A percentile compares a stretch with the other conserved stretches of the same genome.
Conservation (phyloP, 2,329 filamentous ascomycete genomes). For the Fusarium sarcochroum region DNA sequence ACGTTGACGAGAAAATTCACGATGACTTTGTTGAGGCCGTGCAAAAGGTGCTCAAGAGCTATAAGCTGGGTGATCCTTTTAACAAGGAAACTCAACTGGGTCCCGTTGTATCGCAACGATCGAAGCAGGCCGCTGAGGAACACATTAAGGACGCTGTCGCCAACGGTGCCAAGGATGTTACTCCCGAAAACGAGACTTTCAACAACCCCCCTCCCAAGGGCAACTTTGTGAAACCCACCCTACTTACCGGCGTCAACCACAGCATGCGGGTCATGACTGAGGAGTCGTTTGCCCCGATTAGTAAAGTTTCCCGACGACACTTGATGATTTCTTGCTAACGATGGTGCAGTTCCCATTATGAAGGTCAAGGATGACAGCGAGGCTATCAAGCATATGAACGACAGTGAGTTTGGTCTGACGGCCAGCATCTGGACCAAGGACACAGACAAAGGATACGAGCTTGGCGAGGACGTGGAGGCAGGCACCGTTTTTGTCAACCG, state of each 20-base stretch:
- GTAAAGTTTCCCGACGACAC: slow-evolving; percentile 16
- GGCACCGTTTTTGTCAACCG: slow-evolving; percentile 97
- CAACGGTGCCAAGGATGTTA: slow-evolving; percentile 87
- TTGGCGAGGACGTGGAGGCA: slow-evolving; percentile 87
- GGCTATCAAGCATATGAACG: slow-evolving; percentile 90
- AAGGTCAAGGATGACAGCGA: slow-evolving; percentile 86
- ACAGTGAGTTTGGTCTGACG: slow-evolving; percentile 92
- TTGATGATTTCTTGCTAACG: slow-evolving; percentile 15
- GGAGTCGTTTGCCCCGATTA: slow-evolving; percentile 83
- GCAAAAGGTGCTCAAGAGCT: slow-evolving; percentile 83
- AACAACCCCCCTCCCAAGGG: slow-evolving; percentile 79
- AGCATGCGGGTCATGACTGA: slow-evolving; percentile 91
- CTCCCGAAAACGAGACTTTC: slow-evolving; percentile 86
- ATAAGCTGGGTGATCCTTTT: slow-evolving; percentile 90
- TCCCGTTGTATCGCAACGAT: slow-evolving; percentile 86
- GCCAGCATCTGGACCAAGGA: slow-evolving; percentile 99
- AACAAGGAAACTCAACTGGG: slow-evolving; percentile 85
- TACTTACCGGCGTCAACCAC: slow-evolving; percentile 85
- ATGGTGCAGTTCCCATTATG: slow-evolving; percentile 74
- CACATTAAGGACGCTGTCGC: slow-evolving; percentile 87
- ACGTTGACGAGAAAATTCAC: slow-evolving; percentile 88
- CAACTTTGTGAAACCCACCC: slow-evolving; percentile 89
- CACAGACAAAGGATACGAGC: slow-evolving; percentile 77
- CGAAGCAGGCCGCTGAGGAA: slow-evolving; percentile 80
- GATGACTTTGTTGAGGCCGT: slow-evolving; percentile 85